Evolutionary conservation across 495 filamentous ascomycete genomes (phyloP).

Genomic region (Xeromyces bisporus): DNA sequence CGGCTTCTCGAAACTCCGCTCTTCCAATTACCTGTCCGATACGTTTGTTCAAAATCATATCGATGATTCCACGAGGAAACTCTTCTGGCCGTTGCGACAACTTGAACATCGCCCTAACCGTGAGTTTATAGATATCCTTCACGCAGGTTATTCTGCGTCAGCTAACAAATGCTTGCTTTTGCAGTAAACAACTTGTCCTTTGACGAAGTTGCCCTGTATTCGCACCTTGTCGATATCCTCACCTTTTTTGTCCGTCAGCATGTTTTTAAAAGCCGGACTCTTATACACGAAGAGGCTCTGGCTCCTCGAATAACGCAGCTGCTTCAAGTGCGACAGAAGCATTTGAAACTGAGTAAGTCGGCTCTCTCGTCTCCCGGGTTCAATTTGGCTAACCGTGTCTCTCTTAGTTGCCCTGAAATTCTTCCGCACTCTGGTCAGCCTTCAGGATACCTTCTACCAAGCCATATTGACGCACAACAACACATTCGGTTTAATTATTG

Average conservation of each 20-base stretch:
- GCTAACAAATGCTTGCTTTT: conserved; percentile 5
- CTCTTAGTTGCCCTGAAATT: conserved; percentile 72
- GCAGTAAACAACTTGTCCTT: conserved; percentile 47
- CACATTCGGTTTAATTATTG: conserved; percentile 74
- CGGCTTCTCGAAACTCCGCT: conserved; percentile 44
- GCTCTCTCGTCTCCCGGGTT: not conserved
- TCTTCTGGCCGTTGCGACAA: conserved; percentile 76
- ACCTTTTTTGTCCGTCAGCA: conserved; percentile 91
- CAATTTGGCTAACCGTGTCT: conserved; percentile 4
- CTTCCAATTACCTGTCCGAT: conserved; percentile 62
- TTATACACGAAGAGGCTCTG: conserved; percentile 67
- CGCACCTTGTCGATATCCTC: conserved; percentile 83
- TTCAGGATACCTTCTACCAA: conserved; percentile 87
- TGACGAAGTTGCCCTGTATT: conserved; percentile 73
- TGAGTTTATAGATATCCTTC: conserved; percentile 19
- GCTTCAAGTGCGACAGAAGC: conserved; percentile 73
- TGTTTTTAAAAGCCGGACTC: conserved; percentile 68
- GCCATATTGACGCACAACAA: conserved; percentile 69
- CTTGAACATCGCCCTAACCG: conserved; percentile 48
- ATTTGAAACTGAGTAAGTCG: conserved; percentile 74
- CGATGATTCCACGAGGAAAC: conserved; percentile 66
- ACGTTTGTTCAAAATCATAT: conserved; percentile 77
- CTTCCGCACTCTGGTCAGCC: conserved; percentile 70
- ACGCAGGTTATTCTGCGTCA: not conserved
- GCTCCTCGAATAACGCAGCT: conserved; percentile 70